These are phyloP conservation scores for Takashimella tepidaria DNA, from an alignment of 1,284 basidiomycete genomes.

Conservation along the genomic window DNA sequence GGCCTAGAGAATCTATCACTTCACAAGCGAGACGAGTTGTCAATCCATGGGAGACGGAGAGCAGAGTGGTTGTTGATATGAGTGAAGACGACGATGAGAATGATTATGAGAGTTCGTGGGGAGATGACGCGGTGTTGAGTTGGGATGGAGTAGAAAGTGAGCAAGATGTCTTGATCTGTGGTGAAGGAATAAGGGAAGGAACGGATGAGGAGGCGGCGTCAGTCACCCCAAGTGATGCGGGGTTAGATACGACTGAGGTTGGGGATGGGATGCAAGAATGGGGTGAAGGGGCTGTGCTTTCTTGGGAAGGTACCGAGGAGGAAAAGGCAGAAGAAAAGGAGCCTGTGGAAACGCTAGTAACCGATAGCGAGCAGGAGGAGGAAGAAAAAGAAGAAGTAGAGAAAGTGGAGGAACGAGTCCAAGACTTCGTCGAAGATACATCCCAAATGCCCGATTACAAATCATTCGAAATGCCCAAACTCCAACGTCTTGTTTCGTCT, in stretches of 20 bases:
- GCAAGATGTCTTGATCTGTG: not conserved
- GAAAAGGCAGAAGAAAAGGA: slow-evolving; percentile 1
- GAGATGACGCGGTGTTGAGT: slow-evolving; percentile 25
- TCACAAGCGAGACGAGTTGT: not conserved
- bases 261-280: slow-evolving; percentile 2
- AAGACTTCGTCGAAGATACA: slow-evolving; percentile 2
- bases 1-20: not conserved
- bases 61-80: not conserved
- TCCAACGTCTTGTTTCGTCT: slow-evolving; percentile 19
- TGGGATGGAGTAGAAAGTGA: slow-evolving; percentile 15
- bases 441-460: slow-evolving; percentile 40
- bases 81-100: not conserved
- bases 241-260: not conserved
- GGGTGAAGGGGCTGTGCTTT: slow-evolving; percentile 23
- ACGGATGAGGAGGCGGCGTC: not conserved
- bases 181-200: not conserved
- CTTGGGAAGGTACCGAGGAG: slow-evolving; percentile 10
- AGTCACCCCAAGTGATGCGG: not conserved
- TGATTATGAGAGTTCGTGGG: slow-evolving; percentile 17
- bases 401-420: not conserved
- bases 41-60: not conserved
- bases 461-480: slow-evolving; percentile 28
- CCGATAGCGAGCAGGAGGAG: slow-evolving; percentile 4
- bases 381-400: slow-evolving; percentile 14
- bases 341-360: not conserved